These are phyloP conservation scores for Triticum turgidum DNA, from an alignment of 176 grass and related monocot genomes.

Conservation along the genomic window DNA sequence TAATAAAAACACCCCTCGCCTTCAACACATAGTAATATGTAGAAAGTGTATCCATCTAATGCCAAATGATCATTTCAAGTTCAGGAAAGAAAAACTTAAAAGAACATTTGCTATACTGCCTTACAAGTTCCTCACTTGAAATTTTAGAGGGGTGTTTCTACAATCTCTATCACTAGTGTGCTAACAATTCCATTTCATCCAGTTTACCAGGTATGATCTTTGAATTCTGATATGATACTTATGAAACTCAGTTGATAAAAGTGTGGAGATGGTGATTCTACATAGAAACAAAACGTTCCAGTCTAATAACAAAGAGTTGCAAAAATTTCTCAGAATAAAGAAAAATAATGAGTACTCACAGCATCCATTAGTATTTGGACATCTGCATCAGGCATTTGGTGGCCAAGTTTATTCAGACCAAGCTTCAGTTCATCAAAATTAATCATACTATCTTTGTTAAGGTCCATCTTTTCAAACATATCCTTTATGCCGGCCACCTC, in stretches of 20 bases:
- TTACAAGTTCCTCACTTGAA: background rate
- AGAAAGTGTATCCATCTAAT: background rate
- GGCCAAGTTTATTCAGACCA: constrained; percentile 78
- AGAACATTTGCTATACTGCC: background rate
- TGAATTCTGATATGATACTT: background rate
- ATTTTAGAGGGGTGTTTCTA: background rate
- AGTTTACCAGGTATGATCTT: background rate
- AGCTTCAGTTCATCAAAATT: constrained; percentile 82
- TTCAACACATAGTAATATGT: background rate
- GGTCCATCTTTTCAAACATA: constrained; percentile 83
- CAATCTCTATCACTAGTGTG: background rate
- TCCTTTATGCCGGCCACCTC: constrained; percentile 91
- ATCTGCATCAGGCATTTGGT: constrained; percentile 80
- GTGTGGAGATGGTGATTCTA: background rate
- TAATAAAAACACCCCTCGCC: background rate
- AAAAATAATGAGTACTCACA: constrained; percentile 47
- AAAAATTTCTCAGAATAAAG: background rate
- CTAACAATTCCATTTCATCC: background rate
- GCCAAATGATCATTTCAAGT: background rate
- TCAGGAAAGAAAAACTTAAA: background rate
- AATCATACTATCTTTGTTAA: constrained; percentile 73
- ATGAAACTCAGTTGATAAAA: background rate
- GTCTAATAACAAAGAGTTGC: background rate
- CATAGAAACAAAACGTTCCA: background rate
- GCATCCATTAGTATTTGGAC: constrained; percentile 91